Evolutionary conservation across 2,329 filamentous ascomycete genomes (phyloP), one percentile per base, ranked within the genome.

Genomic region (Blastomyces percursus): DNA sequence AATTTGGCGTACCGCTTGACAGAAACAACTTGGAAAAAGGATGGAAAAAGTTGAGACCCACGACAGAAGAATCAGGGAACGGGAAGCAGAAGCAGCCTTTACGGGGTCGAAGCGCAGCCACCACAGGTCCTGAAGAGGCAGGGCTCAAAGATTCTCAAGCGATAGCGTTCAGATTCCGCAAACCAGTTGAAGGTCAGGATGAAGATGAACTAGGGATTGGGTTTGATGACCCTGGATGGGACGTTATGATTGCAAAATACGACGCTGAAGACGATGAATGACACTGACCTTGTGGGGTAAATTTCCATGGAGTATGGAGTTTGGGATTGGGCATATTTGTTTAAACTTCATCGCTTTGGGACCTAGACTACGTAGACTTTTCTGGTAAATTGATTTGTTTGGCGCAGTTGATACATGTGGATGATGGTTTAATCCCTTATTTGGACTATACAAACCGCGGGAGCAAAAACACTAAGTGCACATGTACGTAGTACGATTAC

Each of bases 1-100:
- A 80, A 46, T 71, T 84, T 30, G 81, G 78, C 1, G 69, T 79
- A 5, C 76, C 77, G 0, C 69, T 77, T 35, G 80, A 83, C 69
- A 71, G 70, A 44, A 77, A 78, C 62, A 80, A 84, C 63, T 66
- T 74, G 6, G 74, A 73, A 24, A 79, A 80, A 67, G 81, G 81
- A 54, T 84, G 81, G 80, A 72, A 72, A 30, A 71, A 71, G 54
- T 66, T 83, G 21, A 71, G 75, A 51, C 68, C 72, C 16, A 70
- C 73, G 11, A 67, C 68, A 61, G 62, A 70, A 48, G 69, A 71
- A 19, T 62, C 70, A 21, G 64, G 66, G 32, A 70, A 71, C 42
- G 64, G 64, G 9, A 70, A 68, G 55, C 66, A 64, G 8, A 70
- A 69, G 55, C 66, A 65, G 62, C 69, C 71, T 51, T 68, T 65